These are phyloP conservation scores for Lojkania enalia DNA, from an alignment of 2,329 filamentous ascomycete species.

Conservation along the genomic window DNA sequence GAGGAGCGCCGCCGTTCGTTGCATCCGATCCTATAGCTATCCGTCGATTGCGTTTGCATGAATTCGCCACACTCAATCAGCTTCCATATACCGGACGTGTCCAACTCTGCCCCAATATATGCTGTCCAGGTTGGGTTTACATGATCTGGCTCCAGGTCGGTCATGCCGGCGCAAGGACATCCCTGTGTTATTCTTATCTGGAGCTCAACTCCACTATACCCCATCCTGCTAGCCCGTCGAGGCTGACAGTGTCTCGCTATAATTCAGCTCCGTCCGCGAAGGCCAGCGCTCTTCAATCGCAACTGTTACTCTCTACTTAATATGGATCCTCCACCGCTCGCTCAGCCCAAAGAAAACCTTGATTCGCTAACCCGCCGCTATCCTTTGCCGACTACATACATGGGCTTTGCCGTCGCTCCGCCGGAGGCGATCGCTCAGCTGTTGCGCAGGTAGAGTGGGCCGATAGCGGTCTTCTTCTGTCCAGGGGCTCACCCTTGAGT, in stretches of 20 bases:
- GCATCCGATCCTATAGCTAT: conserved; percentile 14
- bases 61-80: not conserved
- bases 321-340: conserved; percentile 1
- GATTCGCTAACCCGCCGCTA: conserved; percentile 1
- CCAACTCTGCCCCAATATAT: not conserved
- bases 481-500: conserved; percentile 1
- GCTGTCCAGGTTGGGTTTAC: not conserved
- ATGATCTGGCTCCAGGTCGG: not conserved
- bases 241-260: not conserved
- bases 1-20: no score
- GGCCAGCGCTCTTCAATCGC: not conserved
- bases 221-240: not conserved
- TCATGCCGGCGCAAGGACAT: not conserved
- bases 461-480: not conserved
- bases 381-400: conserved; percentile 2
- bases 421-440: not conserved
- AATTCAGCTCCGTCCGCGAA: not conserved
- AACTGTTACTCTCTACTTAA: conserved; percentile 1
- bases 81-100: not conserved
- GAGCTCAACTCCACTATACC: not conserved
- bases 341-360: conserved; percentile 6
- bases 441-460: not conserved
- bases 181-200: not conserved
- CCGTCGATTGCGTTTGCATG: no score
- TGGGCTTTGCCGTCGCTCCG: not conserved